A percentile compares a stretch with the other conserved stretches of the same genome.
phyloP scores from a whole-genome alignment of 345 rosid species.

The Microcos paniculata region DNA sequence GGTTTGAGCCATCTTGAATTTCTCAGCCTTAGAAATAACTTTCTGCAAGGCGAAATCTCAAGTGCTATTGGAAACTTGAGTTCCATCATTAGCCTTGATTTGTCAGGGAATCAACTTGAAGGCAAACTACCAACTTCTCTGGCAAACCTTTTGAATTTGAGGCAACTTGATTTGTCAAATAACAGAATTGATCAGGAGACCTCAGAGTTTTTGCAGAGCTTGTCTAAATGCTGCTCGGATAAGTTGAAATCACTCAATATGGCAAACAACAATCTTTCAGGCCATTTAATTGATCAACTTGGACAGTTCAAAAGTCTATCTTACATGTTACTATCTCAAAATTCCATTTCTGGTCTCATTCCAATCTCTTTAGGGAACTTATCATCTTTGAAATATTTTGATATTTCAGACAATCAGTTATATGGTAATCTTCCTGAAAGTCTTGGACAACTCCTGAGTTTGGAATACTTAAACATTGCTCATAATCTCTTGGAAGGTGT shows the following conservation, averaged over 20 bases:
- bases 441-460: background rate
- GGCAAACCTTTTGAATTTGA: background rate
- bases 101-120: constrained; percentile 5
- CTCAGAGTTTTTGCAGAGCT: background rate
- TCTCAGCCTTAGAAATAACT: background rate
- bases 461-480: background rate
- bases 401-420: constrained; percentile 22
- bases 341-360: constrained; percentile 16
- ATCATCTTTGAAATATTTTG: background rate
- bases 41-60: constrained; percentile 23
- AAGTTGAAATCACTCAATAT: background rate
- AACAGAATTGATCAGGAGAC: background rate
- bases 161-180: background rate
- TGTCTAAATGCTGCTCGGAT: constrained; percentile 4
- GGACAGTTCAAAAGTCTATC: constrained; percentile 7
- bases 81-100: constrained; percentile 13
- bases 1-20: constrained; percentile 14
- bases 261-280: background rate
- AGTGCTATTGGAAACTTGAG: constrained; percentile 16
- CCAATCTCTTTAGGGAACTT: constrained; percentile 22
- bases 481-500: background rate
- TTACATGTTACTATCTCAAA: constrained; percentile 14
- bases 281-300: background rate
- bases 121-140: background rate
- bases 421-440: background rate